These are phyloP conservation scores for Byssothecium circinans DNA, from an alignment of 2,329 filamentous ascomycete species.

Conservation along the genomic window DNA sequence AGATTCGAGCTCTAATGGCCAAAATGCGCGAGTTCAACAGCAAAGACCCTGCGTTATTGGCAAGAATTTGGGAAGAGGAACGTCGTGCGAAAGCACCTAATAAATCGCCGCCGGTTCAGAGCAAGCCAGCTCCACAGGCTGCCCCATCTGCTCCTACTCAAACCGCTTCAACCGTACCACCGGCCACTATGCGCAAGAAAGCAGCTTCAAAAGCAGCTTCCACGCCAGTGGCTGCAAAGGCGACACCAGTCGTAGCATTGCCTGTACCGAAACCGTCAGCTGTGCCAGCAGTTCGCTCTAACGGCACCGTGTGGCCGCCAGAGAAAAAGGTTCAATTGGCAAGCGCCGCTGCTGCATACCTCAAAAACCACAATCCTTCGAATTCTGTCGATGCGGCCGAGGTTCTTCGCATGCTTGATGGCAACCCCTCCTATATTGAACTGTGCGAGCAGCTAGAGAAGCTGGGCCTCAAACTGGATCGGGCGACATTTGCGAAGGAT, in stretches of 20 bases:
- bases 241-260: conserved; percentile 5
- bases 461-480: conserved; percentile 53
- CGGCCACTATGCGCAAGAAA: conserved; percentile 26
- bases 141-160: conserved; percentile 11
- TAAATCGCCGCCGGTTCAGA: conserved; percentile 27
- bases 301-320: conserved; percentile 53
- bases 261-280: conserved; percentile 1
- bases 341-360: conserved; percentile 51
- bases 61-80: conserved; percentile 60
- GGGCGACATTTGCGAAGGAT: conserved; percentile 56
- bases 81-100: conserved; percentile 39
- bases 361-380: conserved; percentile 49
- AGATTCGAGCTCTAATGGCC: conserved; percentile 59
- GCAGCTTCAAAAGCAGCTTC: conserved; percentile 7
- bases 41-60: conserved; percentile 58
- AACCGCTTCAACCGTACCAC: conserved; percentile 1
- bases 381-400: conserved; percentile 44
- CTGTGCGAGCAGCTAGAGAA: conserved; percentile 58
- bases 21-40: conserved; percentile 61
- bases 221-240: conserved; percentile 6
- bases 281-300: conserved; percentile 12
- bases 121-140: conserved; percentile 24
- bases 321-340: conserved; percentile 56
- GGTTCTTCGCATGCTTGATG: conserved; percentile 52
- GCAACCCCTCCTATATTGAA: conserved; percentile 58